Base-by-base conservation (phyloP, 768 basidiomycete species). In the Russula vinacea region DNA sequence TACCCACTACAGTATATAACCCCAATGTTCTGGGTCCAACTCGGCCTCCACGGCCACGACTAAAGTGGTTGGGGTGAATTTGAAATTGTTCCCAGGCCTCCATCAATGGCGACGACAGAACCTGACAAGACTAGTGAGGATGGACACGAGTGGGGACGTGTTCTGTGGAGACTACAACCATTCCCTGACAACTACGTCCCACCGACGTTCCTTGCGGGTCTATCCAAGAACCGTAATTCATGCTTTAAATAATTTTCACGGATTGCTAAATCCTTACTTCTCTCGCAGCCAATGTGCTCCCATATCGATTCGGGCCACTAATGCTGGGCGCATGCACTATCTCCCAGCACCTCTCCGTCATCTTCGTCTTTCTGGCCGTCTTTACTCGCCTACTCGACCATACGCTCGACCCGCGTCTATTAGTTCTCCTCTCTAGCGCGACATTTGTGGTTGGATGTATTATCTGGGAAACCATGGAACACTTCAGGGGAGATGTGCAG, bases 151-250 rank as follows among this genome's bases (percentile, higher is more conserved):
- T 92, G 89, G 89, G 83, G 84, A 73, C 87, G 84, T 70, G 81
- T 87, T 44, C 82, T 94, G n/a, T 94, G 90, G 91, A 87, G 84
- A 74, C 76, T 72, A 58, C 89, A 88, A 73, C 77, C 81, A 2
- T 87, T 82, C 72, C 87, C 91, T 35, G 95, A 97, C 75, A 94
- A 95, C 73, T 85, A 93, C 77, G 86, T 97, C 57, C 89, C 91
- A 8, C 76, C 79, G 7, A 80, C 85, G 7, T 97, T 97, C 75
- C 80, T 95, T 49, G 84, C 87, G 0, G 87, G 90, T 62, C 75
- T 97, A 69, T 81, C 83, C 70, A 87, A 77, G 73, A 95, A 94
- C 74, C 83, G 92, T 94, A 40, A 40, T 37, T 19, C 42, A 29
- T 45, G 37, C 33, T 37, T 40, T 56, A 58, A 55, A 51, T 24